phyloP scores from a whole-genome alignment of 2,329 filamentous ascomycete genomes.

The Aspergillus sojae region DNA sequence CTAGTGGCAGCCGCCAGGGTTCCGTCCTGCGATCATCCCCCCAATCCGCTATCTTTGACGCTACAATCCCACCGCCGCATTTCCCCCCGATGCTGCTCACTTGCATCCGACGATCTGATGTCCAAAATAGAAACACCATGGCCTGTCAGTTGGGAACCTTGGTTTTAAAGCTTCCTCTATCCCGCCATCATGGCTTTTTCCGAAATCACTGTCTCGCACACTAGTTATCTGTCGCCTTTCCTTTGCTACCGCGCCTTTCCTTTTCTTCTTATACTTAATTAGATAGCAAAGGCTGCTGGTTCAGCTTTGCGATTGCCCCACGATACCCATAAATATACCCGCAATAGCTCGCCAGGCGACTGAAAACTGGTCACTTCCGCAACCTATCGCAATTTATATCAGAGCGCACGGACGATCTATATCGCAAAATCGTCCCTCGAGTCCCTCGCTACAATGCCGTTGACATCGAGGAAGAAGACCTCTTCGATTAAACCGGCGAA shows the following conservation, averaged over 20 bases:
- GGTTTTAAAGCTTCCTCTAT: conserved; percentile 27
- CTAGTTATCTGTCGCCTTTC: conserved; percentile 24
- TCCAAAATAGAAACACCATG: conserved; percentile 29
- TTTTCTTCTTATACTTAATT: conserved; percentile 30
- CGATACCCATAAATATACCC: background rate
- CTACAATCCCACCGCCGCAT: conserved; percentile 16
- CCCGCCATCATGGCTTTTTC: conserved; percentile 18
- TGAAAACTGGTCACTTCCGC: conserved; percentile 18
- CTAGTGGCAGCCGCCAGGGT: conserved; percentile 17
- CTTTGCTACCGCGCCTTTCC: conserved; percentile 29
- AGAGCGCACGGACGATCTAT: background rate
- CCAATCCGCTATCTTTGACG: conserved; percentile 9
- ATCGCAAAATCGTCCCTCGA: background rate
- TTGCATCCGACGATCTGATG: conserved; percentile 19
- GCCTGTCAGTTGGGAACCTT: conserved; percentile 13
- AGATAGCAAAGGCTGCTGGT: conserved; percentile 45
- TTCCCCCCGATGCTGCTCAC: conserved; percentile 14
- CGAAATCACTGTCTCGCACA: conserved; percentile 14
- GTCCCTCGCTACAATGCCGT: conserved; percentile 20
- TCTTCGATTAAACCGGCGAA: conserved; percentile 12
- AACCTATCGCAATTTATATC: background rate
- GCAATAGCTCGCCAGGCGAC: conserved; percentile 20
- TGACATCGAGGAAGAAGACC: conserved; percentile 21
- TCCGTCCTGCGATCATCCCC: conserved; percentile 18
- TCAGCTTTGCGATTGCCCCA: conserved; percentile 41